A percentile compares a stretch with the other conserved stretches of the same genome.
Conservation (phyloP, 768 basidiomycete species). For the Termitomyces sp. region DNA sequence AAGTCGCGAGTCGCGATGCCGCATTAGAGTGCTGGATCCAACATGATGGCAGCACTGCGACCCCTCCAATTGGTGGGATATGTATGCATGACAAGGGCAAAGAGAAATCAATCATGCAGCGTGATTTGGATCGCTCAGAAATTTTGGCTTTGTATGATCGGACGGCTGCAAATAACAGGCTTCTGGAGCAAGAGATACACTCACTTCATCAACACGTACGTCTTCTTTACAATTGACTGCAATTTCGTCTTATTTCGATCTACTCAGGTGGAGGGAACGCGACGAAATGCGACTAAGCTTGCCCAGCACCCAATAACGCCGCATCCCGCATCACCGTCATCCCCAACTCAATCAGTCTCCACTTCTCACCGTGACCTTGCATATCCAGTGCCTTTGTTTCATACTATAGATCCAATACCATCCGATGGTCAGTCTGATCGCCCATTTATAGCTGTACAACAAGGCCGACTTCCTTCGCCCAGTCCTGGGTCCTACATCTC, state of each 20-base stretch:
- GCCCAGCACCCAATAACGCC: background rate
- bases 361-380: background rate
- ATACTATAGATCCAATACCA: too few species aligned
- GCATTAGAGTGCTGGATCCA: constrained; percentile 30
- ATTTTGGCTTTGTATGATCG: constrained; percentile 27
- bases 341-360: too few species aligned
- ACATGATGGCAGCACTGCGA: background rate
- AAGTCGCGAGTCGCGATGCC: constrained; percentile 44
- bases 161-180: constrained; percentile 26
- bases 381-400: background rate
- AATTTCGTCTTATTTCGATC: background rate
- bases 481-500: background rate
- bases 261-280: constrained; percentile 8
- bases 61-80: background rate
- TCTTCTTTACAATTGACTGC: background rate
- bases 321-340: background rate
- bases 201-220: constrained; percentile 24
- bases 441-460: background rate
- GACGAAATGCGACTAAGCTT: background rate
- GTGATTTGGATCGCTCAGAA: constrained; percentile 18
- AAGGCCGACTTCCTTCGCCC: background rate
- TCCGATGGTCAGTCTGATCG: background rate
- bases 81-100: background rate
- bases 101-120: background rate
- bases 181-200: constrained; percentile 34